phyloP scores from a whole-genome alignment of 2,329 filamentous ascomycete species.

The Coleophoma crateriformis region DNA sequence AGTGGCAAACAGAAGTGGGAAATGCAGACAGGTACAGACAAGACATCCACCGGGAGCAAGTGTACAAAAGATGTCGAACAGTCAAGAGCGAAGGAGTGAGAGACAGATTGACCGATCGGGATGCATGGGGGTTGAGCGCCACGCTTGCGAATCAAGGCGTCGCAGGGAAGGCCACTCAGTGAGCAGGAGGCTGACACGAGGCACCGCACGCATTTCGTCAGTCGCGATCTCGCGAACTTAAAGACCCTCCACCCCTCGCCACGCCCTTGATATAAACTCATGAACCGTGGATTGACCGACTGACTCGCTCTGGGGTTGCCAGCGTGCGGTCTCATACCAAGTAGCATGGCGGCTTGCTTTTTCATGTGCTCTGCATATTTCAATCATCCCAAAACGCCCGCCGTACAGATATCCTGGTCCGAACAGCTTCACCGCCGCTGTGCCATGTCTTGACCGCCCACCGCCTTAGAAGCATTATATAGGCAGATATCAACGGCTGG shows the following conservation, averaged over 20 bases:
- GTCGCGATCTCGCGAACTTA: too few species aligned
- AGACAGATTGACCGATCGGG: not conserved
- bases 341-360: not conserved
- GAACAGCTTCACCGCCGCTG: conserved; percentile 13
- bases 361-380: not conserved
- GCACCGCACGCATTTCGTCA: not conserved
- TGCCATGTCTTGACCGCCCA: conserved; percentile 4
- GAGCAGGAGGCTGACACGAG: conserved; percentile 18
- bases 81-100: too few species aligned
- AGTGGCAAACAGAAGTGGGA: too few species aligned
- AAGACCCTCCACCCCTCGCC: too few species aligned
- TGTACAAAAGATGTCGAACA: too few species aligned
- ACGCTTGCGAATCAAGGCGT: not conserved
- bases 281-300: too few species aligned
- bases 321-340: too few species aligned
- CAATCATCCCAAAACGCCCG: not conserved
- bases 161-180: conserved; percentile 10
- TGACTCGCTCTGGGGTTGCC: too few species aligned
- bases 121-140: not conserved
- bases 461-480: conserved; percentile 9
- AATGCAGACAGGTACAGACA: too few species aligned
- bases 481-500: not conserved
- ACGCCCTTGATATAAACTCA: too few species aligned
- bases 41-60: too few species aligned
- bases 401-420: not conserved